Conservation (phyloP, 129 eudicot genomes). For the Daucus carota region DNA sequence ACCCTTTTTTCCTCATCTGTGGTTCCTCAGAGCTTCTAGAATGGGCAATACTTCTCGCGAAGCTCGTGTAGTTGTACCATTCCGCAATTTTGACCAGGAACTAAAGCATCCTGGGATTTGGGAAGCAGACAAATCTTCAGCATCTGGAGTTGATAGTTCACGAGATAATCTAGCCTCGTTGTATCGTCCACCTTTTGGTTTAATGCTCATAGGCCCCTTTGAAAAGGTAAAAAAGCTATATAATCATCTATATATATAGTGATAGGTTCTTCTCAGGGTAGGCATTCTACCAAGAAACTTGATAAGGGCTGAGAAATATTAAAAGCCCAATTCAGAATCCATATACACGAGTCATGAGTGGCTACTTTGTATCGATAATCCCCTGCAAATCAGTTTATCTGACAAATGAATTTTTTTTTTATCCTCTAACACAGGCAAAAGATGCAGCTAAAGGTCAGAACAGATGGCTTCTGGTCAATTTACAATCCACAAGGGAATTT, state of each 20-base stretch:
- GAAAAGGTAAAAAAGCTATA: conserved; percentile 56
- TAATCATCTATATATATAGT: background rate
- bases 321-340: background rate
- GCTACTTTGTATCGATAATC: background rate
- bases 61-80: conserved; percentile 73
- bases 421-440: conserved; percentile 55
- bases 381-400: background rate
- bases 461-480: conserved; percentile 80
- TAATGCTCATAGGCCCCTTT: conserved; percentile 82
- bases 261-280: background rate
- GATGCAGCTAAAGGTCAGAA: conserved; percentile 70
- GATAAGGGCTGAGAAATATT: background rate
- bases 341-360: background rate
- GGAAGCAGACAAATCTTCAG: conserved; percentile 65
- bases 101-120: conserved; percentile 64
- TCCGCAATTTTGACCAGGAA: conserved; percentile 94
- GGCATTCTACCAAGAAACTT: background rate
- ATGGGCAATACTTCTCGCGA: conserved; percentile 48
- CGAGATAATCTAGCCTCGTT: conserved; percentile 90
- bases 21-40: conserved; percentile 34
- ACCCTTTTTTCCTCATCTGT: conserved; percentile 14
- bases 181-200: conserved; percentile 89
- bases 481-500: conserved; percentile 90
- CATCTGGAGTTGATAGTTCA: conserved; percentile 43
- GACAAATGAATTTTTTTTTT: background rate